phyloP scores from a whole-genome alignment of 2,329 filamentous ascomycete species.

The Talaromyces sp. region DNA sequence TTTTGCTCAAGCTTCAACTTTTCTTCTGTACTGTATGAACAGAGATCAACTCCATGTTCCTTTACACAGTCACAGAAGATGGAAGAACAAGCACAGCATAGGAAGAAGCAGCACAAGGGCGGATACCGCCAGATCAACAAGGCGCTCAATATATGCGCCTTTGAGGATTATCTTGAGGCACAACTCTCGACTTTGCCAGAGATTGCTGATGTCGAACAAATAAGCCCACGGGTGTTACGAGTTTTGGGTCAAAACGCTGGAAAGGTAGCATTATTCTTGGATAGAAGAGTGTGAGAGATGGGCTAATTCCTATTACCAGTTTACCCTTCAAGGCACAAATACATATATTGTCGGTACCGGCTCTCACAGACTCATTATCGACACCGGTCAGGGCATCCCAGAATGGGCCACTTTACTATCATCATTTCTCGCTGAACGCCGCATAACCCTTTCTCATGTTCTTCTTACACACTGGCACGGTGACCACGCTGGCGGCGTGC shows the following conservation, averaged over 20 bases:
- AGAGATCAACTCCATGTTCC: neutral
- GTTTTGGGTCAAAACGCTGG: constrained; percentile 47
- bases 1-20: neutral
- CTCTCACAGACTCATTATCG: constrained; percentile 32
- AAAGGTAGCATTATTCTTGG: constrained; percentile 29
- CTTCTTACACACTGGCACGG: constrained; percentile 47
- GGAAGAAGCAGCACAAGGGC: constrained; percentile 1
- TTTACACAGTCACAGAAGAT: neutral
- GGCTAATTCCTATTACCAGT: constrained; percentile 20
- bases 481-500: constrained; percentile 44
- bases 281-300: neutral
- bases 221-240: constrained; percentile 44
- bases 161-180: constrained; percentile 47
- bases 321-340: constrained; percentile 43
- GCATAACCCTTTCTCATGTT: constrained; percentile 41
- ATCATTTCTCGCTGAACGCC: constrained; percentile 25
- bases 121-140: constrained; percentile 46
- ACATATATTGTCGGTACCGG: constrained; percentile 42
- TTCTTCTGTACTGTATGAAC: neutral
- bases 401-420: constrained; percentile 37
- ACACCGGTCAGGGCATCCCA: constrained; percentile 35
- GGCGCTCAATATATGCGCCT: constrained; percentile 46
- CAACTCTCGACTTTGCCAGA: constrained; percentile 39
- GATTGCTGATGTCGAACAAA: constrained; percentile 40
- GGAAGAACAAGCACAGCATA: neutral